These are phyloP conservation scores for Rhexocercosporidium sp. DNA, from an alignment of 2,329 filamentous ascomycete genomes.

Conservation along the genomic window DNA sequence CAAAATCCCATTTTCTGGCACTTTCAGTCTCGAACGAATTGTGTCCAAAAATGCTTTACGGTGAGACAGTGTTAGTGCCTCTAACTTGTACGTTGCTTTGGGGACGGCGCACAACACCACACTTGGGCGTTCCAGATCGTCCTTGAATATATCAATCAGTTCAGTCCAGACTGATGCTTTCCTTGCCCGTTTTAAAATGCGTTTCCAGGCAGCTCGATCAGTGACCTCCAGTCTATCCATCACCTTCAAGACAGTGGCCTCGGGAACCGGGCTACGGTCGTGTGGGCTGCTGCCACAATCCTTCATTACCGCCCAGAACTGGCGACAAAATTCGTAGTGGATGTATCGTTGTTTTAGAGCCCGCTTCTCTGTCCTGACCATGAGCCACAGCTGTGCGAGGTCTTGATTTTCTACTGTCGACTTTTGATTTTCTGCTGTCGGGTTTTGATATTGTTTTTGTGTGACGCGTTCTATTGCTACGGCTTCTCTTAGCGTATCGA, in stretches of 20 bases:
- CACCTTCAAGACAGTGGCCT: slow-evolving; percentile 18
- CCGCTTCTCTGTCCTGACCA: slow-evolving; percentile 27
- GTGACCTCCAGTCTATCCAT: slow-evolving; percentile 25
- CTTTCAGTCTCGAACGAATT: slow-evolving; percentile 24
- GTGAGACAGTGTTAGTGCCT: slow-evolving; percentile 23
- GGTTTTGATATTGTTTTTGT: slow-evolving; percentile 13
- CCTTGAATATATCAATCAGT: slow-evolving; percentile 24
- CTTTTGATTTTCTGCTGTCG: background rate
- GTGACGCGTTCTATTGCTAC: slow-evolving; percentile 23
- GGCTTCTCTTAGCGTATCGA: slow-evolving; percentile 23
- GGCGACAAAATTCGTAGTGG: slow-evolving; percentile 28
- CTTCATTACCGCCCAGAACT: slow-evolving; percentile 27
- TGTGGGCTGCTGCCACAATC: slow-evolving; percentile 15
- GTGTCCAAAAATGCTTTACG: slow-evolving; percentile 21
- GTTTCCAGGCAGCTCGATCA: slow-evolving; percentile 21
- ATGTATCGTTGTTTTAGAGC: slow-evolving; percentile 26
- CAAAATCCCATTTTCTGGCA: slow-evolving; percentile 25
- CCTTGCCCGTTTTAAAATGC: slow-evolving; percentile 19
- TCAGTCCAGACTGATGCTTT: slow-evolving; percentile 26
- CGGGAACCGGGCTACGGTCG: slow-evolving; percentile 20
- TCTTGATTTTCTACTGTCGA: background rate
- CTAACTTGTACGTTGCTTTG: slow-evolving; percentile 24
- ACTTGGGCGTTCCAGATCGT: slow-evolving; percentile 19
- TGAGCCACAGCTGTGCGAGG: slow-evolving; percentile 23
- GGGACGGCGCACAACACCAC: slow-evolving; percentile 22